Evolutionary conservation across 2,329 filamentous ascomycete species (phyloP).

Genomic region (Pseudogymnoascus sp.): DNA sequence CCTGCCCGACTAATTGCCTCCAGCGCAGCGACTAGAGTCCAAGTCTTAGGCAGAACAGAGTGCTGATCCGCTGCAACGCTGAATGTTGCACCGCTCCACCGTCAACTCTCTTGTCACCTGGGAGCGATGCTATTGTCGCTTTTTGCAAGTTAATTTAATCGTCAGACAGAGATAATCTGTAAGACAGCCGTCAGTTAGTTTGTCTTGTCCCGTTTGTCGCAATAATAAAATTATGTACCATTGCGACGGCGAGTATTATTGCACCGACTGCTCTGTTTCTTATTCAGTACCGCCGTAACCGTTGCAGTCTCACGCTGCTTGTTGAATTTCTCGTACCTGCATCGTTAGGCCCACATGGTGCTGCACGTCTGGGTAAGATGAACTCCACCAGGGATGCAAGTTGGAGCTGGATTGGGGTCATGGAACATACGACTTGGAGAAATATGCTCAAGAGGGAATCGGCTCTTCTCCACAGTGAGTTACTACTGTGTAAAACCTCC

Average conservation of each 20-base stretch:
- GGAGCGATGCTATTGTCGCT: neutral
- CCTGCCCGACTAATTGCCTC: conserved; percentile 6
- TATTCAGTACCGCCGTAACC: neutral
- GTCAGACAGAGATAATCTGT: neutral
- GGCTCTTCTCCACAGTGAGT: conserved; percentile 2
- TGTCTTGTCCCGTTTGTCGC: neutral
- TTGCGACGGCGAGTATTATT: neutral
- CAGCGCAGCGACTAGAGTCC: neutral
- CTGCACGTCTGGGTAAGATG: conserved; percentile 6
- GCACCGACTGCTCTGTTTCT: neutral
- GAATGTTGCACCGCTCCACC: neutral
- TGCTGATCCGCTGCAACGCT: neutral
- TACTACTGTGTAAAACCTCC: conserved; percentile 5
- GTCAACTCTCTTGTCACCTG: neutral
- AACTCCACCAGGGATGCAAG: conserved; percentile 6
- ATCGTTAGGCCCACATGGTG: conserved; percentile 7
- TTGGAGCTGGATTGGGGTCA: conserved; percentile 6
- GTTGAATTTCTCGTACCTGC: conserved; percentile 4
- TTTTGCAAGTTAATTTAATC: neutral
- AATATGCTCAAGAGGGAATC: neutral
- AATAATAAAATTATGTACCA: neutral
- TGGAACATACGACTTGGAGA: neutral
- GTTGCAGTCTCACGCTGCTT: neutral
- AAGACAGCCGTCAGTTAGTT: neutral
- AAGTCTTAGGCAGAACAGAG: neutral